Percentiles rank a stretch among this genome's conserved stretches.
phyloP scores from a whole-genome alignment of 208 protist species.

The Novymonas esmeraldas region DNA sequence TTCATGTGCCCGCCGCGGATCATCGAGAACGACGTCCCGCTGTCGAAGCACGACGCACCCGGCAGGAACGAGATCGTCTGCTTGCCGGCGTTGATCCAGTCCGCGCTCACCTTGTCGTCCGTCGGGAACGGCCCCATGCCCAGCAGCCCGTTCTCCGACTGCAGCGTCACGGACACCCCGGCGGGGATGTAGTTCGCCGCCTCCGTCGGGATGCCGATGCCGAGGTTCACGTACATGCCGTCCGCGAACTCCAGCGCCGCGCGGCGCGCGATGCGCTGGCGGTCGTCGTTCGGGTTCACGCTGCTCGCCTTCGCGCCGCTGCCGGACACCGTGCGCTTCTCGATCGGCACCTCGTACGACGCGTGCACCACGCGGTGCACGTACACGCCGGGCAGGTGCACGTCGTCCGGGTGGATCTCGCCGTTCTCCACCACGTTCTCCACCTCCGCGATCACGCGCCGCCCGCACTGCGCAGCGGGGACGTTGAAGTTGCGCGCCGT shows the following conservation, averaged over 20 bases:
- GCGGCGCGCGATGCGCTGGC: conserved; percentile 92
- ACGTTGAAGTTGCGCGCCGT: conserved; percentile 97
- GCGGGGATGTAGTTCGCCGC: conserved; percentile 91
- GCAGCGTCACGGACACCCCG: conserved; percentile 88
- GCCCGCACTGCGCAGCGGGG: conserved; percentile 83
- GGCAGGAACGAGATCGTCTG: conserved; percentile 96
- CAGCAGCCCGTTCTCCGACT: conserved; percentile 94
- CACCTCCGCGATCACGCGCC: conserved; percentile 95
- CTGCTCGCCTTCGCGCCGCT: conserved; percentile 41
- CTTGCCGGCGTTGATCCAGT: conserved; percentile 98
- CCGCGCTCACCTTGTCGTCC: conserved; percentile 85
- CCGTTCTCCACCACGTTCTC: conserved; percentile 95
- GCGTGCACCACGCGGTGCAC: conserved; percentile 91
- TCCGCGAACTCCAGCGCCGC: conserved; percentile 96
- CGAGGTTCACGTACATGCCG: conserved; percentile 97
- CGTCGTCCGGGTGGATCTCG: conserved; percentile 92
- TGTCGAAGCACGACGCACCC: conserved; percentile 93
- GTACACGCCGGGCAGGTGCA: conserved; percentile 96
- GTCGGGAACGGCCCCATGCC: conserved; percentile 94
- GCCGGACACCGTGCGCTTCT: conserved; percentile 52
- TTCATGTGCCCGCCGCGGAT: conserved; percentile 97
- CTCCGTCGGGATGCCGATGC: conserved; percentile 97
- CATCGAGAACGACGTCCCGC: conserved; percentile 96
- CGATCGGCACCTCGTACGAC: conserved; percentile 57
- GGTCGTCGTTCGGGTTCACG: conserved; percentile 44